phyloP scores from a whole-genome alignment of 495 filamentous ascomycete species.

The Aspergillus coremiiformis region DNA sequence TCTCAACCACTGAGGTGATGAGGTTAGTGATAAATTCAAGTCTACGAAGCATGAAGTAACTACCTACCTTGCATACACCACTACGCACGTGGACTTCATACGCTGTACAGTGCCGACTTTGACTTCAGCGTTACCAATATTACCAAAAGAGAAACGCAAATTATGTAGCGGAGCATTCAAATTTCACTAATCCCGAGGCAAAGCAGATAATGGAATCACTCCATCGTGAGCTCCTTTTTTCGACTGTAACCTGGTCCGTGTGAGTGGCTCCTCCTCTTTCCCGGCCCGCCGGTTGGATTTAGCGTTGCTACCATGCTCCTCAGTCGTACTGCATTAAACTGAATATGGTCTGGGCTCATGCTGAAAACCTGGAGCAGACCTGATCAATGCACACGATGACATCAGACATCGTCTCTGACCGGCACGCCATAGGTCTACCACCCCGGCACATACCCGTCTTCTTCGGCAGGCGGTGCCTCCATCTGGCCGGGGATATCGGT shows the following conservation, averaged over 20 bases:
- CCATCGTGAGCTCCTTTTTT: background rate
- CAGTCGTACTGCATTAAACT: background rate
- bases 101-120: background rate
- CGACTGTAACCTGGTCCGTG: background rate
- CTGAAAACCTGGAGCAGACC: background rate
- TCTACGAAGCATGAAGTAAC: too few relatives aligned
- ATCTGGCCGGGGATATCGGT: background rate
- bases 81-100: background rate
- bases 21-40: too few relatives aligned
- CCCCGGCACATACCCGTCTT: background rate
- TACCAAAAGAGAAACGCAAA: too few relatives aligned
- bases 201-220: background rate
- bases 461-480: background rate
- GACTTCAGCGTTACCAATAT: background rate
- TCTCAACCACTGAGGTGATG: too few relatives aligned
- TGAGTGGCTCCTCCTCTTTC: background rate
- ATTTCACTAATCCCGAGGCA: background rate
- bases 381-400: constrained; percentile 5
- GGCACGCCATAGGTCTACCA: background rate
- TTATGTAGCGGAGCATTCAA: background rate
- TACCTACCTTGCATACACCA: too few relatives aligned
- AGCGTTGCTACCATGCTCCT: background rate
- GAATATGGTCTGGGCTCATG: background rate
- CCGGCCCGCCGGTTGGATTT: background rate
- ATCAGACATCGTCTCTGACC: constrained; percentile 5